Evolutionary conservation across 2,329 filamentous ascomycete genomes (phyloP).

Genomic region (Pleomassaria siparia): DNA sequence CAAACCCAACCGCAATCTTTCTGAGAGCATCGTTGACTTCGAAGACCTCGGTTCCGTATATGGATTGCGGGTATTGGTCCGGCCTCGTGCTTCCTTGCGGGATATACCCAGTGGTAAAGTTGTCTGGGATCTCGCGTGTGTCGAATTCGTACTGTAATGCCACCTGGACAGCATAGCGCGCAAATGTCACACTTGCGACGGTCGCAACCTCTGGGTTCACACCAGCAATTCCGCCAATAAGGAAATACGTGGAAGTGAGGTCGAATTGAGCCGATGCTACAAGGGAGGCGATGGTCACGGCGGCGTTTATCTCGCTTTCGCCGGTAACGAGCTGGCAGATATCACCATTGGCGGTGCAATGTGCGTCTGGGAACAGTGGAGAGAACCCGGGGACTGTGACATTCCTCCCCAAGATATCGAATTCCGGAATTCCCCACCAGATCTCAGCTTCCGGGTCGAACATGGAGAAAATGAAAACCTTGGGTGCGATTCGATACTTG

Average conservation of each 20-base stretch:
- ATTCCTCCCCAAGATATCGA: constrained; percentile 59
- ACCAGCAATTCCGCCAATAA: constrained; percentile 73
- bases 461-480: constrained; percentile 65
- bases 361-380: constrained; percentile 64
- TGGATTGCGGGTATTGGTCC: constrained; percentile 41
- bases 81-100: constrained; percentile 54
- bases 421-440: constrained; percentile 62
- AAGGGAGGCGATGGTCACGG: constrained; percentile 32
- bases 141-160: constrained; percentile 77
- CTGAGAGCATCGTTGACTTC: constrained; percentile 39
- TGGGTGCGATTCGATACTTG: constrained; percentile 55
- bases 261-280: constrained; percentile 54
- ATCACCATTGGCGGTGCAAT: constrained; percentile 62
- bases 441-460: constrained; percentile 44
- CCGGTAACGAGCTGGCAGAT: constrained; percentile 72
- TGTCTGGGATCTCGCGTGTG: constrained; percentile 64
- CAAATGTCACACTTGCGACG: constrained; percentile 66
- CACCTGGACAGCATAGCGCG: constrained; percentile 71
- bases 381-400: constrained; percentile 65
- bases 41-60: constrained; percentile 47
- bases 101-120: constrained; percentile 69
- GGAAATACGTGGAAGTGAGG: constrained; percentile 68
- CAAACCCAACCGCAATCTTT: constrained; percentile 24
- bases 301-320: constrained; percentile 70
- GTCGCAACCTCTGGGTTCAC: constrained; percentile 69